Conservation (phyloP, 768 basidiomycete species). For the Russula compacta region DNA sequence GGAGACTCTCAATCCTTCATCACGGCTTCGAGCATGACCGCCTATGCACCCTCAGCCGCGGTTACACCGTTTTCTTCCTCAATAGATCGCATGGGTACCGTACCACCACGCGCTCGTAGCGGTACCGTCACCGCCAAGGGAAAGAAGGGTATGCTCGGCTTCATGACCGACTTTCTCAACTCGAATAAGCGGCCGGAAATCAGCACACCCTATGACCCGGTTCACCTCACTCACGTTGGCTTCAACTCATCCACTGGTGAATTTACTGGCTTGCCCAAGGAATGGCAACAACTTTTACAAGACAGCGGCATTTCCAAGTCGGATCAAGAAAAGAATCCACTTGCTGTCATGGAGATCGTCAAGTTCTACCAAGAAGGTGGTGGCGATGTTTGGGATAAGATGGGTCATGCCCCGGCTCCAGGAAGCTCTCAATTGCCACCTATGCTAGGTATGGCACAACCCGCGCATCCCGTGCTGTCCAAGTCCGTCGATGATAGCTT, state of each 20-base stretch:
- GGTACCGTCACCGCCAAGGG: slow-evolving; percentile 34
- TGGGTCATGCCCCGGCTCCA: slow-evolving; percentile 37
- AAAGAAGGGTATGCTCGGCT: slow-evolving; percentile 54
- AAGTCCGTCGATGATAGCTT: slow-evolving; percentile 40
- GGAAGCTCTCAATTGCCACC: slow-evolving; percentile 19
- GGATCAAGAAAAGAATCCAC: slow-evolving; percentile 97
- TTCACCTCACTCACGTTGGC: slow-evolving; percentile 98
- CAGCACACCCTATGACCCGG: slow-evolving; percentile 96
- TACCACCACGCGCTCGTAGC: slow-evolving; percentile 35
- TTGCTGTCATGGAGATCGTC: slow-evolving; percentile 97
- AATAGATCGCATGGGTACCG: slow-evolving; percentile 20
- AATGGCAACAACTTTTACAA: slow-evolving; percentile 96
- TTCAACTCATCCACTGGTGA: slow-evolving; percentile 99
- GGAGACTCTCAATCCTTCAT: neutral
- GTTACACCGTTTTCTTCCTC: slow-evolving; percentile 16
- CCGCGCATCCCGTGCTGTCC: slow-evolving; percentile 21
- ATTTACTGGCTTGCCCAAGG: slow-evolving; percentile 94
- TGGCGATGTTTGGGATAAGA: slow-evolving; percentile 79
- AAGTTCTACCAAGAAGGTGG: slow-evolving; percentile 94
- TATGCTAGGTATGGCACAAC: slow-evolving; percentile 5
- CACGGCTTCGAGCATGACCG: neutral
- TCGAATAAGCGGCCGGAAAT: slow-evolving; percentile 79
- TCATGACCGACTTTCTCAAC: slow-evolving; percentile 69
- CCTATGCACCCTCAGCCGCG: neutral
- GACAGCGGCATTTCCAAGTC: slow-evolving; percentile 89